A percentile compares a stretch with the other conserved stretches of the same genome.
These are phyloP conservation scores for Cicer pinnatifidum DNA, from an alignment of 306 rosid species.

Conservation along the genomic window DNA sequence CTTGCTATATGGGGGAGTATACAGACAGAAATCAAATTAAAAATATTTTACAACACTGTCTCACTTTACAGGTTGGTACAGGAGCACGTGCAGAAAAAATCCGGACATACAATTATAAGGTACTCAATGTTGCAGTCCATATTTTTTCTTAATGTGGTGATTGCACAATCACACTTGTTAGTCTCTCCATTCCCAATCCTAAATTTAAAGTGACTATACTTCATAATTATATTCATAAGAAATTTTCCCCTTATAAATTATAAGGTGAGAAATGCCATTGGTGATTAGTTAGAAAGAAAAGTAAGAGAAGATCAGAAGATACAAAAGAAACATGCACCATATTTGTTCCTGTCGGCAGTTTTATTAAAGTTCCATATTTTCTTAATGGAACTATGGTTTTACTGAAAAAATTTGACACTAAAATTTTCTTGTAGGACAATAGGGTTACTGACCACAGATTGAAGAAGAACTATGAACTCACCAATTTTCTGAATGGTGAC, in stretches of 20 bases:
- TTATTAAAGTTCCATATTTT: slow-evolving; percentile 11
- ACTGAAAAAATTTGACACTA: slow-evolving; percentile 34
- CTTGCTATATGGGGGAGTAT: slow-evolving; percentile 32
- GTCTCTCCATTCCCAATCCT: slow-evolving; percentile 27
- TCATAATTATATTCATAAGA: slow-evolving; percentile 25
- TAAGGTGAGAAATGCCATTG: slow-evolving; percentile 23
- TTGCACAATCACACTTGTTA: not conserved
- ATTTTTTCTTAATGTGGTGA: slow-evolving; percentile 23
- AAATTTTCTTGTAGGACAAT: slow-evolving; percentile 64
- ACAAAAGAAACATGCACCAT: slow-evolving; percentile 24
- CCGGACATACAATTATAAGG: slow-evolving; percentile 91
- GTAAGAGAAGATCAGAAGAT: slow-evolving; percentile 4
- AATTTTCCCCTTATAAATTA: slow-evolving; percentile 16
- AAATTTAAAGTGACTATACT: slow-evolving; percentile 25
- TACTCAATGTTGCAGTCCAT: slow-evolving; percentile 44
- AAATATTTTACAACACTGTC: slow-evolving; percentile 26
- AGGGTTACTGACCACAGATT: slow-evolving; percentile 94
- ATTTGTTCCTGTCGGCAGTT: slow-evolving; percentile 26
- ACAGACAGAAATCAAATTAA: slow-evolving; percentile 5
- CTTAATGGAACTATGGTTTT: slow-evolving; percentile 27
- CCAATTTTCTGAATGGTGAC: slow-evolving; percentile 81
- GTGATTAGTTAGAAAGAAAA: slow-evolving; percentile 12
- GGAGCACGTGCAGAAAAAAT: slow-evolving; percentile 97
- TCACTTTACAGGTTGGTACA: slow-evolving; percentile 80
- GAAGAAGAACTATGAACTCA: slow-evolving; percentile 87